Evolutionary conservation across 2,329 filamentous ascomycete genomes (phyloP), one percentile per base, ranked within the genome.

Genomic region (Niveomyces coronatus): DNA sequence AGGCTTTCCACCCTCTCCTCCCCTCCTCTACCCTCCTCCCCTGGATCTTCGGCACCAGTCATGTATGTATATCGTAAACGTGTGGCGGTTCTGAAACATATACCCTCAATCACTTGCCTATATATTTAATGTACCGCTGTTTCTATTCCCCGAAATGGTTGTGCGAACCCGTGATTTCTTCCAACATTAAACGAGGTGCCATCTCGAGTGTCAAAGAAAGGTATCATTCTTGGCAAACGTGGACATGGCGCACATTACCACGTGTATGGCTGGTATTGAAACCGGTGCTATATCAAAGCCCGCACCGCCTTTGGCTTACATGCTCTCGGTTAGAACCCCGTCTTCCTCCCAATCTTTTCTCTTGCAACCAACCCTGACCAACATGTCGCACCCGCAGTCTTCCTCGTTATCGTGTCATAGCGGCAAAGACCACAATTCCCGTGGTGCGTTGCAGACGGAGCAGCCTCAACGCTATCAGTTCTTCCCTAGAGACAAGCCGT

Each of bases 191-290:
- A n/a, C n/a, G n/a, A n/a, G n/a, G n/a, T n/a, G n/a, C n/a, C n/a
- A n/a, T n/a, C n/a, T n/a, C n/a, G n/a, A n/a, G n/a, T n/a, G n/a
- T n/a, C n/a, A n/a, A n/a, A n/a, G n/a, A n/a, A 37, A 15, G 29
- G 23, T 24, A 19, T 11, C 13, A 9, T 22, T 32, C 17, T 28
- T n/a, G 17, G 11, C 36, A 15, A 31, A 24, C 10, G 23, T 18
- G 14, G 30, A n/a, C 20, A 79, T 79, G 74, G 71, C 73, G 58
- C 75, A 79, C 56, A 78, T 79, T 57, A 71, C 69, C 54, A 69
- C 62, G 49, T 76, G 74, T 54, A 65, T 79, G 60, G 60, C 69
- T 47, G 64, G 68, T 49, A 53, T 55, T 42, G 67, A 70, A 49
- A 53, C 58, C 43, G 63, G 57, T 52, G 65, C 70, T 68, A 70